Evolutionary conservation across 441 rosid genomes (phyloP), one percentile per base, ranked within the genome.

Genomic region (Adansonia rubrostipa): DNA sequence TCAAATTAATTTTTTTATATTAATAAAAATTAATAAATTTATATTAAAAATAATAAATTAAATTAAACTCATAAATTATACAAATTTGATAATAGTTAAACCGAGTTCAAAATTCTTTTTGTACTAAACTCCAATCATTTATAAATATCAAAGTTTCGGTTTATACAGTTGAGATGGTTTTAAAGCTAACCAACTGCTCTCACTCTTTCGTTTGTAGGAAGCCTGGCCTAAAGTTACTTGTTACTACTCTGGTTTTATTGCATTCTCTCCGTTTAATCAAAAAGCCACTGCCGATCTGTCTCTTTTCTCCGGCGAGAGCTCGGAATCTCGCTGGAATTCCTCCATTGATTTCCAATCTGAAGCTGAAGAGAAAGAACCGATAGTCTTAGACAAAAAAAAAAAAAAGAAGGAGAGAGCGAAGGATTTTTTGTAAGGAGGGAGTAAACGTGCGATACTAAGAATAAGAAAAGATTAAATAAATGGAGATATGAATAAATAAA

Each of bases 241-340:
- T 42, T n/a, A 17, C 61, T 17, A 57, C 75, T 81, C 72, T 74
- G 58, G 62, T 48, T 48, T 61, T 17, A 57, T 40, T 50, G 17
- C 17, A 15, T 20, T 68, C 45, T 65, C 66, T 80, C 72, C 61
- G 62, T 44, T 74, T 56, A 6, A 51, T 33, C 17, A 15, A 47
- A 71, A 33, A 10, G 20, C 75, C 62, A 20, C 42, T 73, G 71
- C 61, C 22, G 6, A 40, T 9, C 58, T 71, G n/a, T 72, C 75
- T 79, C 79, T 72, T 60, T 76, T 50, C 54, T n/a, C 60, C 7
- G 88, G 88, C 88, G 87, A 81, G 88, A 80, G 33, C 76, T 73
- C 69, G 48, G 79, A 78, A 71, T 81, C 86, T 87, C 85, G 86
- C 89, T 84, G 84, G 88, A 79, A 88, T 80, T 17, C 81, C 74